Conservation (phyloP, 176 grass and related monocot species). For the Lolium rigidum region DNA sequence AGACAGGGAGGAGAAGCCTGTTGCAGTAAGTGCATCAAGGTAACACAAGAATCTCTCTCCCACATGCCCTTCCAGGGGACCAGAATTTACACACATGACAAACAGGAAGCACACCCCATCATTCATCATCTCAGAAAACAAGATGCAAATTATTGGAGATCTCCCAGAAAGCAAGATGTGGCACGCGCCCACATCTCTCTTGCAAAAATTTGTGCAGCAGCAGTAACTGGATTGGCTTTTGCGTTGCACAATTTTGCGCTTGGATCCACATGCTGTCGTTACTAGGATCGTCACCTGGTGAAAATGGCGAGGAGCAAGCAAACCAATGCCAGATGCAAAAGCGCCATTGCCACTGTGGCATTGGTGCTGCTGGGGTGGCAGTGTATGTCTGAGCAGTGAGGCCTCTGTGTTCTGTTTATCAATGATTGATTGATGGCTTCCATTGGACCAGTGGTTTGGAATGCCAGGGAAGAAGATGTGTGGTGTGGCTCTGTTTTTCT, state of each 20-base stretch:
- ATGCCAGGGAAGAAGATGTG: slow-evolving; percentile 53
- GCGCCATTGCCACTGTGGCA: neutral
- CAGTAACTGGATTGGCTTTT: slow-evolving; percentile 41
- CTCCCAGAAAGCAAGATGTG: slow-evolving; percentile 34
- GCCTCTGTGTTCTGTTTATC: slow-evolving; percentile 50
- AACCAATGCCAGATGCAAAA: slow-evolving; percentile 12
- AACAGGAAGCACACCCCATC: slow-evolving; percentile 37
- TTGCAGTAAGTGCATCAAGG: slow-evolving; percentile 47
- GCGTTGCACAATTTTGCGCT: slow-evolving; percentile 5
- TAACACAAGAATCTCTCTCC: slow-evolving; percentile 45
- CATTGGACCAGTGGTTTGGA: slow-evolving; percentile 62
- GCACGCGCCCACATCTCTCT: neutral
- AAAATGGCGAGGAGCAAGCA: neutral
- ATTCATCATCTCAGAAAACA: slow-evolving; percentile 30
- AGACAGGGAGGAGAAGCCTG: neutral
- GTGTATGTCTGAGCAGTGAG: neutral
- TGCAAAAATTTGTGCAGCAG: slow-evolving; percentile 28
- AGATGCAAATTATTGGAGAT: slow-evolving; percentile 53
- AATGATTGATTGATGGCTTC: slow-evolving; percentile 72
- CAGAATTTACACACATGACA: slow-evolving; percentile 70
- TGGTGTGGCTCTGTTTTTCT: slow-evolving; percentile 45
- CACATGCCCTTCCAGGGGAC: slow-evolving; percentile 54
- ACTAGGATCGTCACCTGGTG: slow-evolving; percentile 49
- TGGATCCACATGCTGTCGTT: neutral
- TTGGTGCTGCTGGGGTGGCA: slow-evolving; percentile 16